Conservation (phyloP, 2,329 filamentous ascomycete genomes). For the Clonostachys chloroleuca region DNA sequence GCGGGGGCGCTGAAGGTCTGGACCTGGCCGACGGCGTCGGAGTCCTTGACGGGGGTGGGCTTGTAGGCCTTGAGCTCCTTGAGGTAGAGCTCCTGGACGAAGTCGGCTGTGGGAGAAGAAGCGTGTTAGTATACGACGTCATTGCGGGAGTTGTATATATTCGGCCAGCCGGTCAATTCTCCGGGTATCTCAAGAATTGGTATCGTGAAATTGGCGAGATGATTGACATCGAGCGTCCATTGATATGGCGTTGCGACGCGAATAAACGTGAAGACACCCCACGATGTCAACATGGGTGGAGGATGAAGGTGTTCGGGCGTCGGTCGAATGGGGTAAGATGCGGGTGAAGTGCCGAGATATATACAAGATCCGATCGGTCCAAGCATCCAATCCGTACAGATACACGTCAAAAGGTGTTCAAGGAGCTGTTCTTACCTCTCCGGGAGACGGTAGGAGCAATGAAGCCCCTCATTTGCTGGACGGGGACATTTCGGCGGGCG, state of each 20-base stretch:
- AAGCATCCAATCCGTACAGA: neutral
- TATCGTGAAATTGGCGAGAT: neutral
- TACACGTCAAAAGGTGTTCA: neutral
- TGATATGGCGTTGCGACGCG: neutral
- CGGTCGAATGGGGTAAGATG: too few species aligned
- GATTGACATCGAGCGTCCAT: neutral
- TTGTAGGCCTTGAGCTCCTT: slow-evolving; percentile 96
- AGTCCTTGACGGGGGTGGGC: slow-evolving; percentile 74
- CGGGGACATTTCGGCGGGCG: slow-evolving; percentile 32
- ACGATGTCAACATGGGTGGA: too few species aligned
- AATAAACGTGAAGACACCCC: too few species aligned
- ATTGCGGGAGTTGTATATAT: too few species aligned
- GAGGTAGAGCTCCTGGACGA: slow-evolving; percentile 97
- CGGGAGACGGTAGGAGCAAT: slow-evolving; percentile 57
- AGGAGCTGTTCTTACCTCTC: slow-evolving; percentile 46
- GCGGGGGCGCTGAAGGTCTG: slow-evolving; percentile 80
- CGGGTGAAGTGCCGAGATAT: too few species aligned
- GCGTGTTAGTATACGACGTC: too few species aligned
- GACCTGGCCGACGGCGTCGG: slow-evolving; percentile 85
- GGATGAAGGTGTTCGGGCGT: too few species aligned
- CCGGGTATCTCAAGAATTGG: neutral
- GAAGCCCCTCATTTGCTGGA: slow-evolving; percentile 47
- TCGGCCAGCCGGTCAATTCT: too few species aligned
- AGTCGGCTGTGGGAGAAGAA: slow-evolving; percentile 63
- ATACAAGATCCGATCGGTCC: too few species aligned